phyloP scores from a whole-genome alignment of 352 stramenopile genomes.

The Phytophthora sp. region DNA sequence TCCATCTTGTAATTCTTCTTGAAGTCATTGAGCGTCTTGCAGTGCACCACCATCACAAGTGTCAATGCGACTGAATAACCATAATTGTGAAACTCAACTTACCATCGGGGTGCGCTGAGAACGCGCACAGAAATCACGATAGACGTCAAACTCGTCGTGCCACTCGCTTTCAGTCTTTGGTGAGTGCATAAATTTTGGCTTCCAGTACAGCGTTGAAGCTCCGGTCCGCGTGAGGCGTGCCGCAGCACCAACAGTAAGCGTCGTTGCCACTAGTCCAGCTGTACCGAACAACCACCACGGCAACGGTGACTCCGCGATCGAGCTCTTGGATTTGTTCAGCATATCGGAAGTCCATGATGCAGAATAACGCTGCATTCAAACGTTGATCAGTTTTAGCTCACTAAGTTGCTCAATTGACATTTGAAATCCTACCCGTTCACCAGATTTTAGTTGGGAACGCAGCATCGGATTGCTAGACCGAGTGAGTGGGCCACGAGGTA shows the following conservation, averaged over 20 bases:
- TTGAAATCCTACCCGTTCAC: constrained; percentile 11
- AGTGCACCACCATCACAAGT: neutral
- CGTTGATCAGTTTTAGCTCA: too few species aligned
- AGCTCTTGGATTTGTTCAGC: constrained; percentile 37
- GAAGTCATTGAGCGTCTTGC: constrained; percentile 95
- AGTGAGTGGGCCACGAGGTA: too few species aligned
- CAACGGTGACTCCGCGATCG: constrained; percentile 56
- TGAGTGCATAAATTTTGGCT: constrained; percentile 81
- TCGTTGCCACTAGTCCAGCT: constrained; percentile 90
- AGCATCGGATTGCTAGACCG: constrained; percentile 1
- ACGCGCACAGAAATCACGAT: constrained; percentile 95
- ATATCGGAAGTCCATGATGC: constrained; percentile 34
- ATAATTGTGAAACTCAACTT: neutral
- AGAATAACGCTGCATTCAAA: constrained; percentile 25
- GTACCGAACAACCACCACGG: constrained; percentile 95
- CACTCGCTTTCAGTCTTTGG: constrained; percentile 91
- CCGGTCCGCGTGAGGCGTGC: constrained; percentile 95
- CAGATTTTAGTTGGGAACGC: constrained; percentile 8
- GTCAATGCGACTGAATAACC: neutral
- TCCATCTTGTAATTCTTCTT: constrained; percentile 96
- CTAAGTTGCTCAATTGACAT: neutral
- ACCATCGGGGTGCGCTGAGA: constrained; percentile 89
- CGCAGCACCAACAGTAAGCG: constrained; percentile 96
- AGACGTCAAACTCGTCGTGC: constrained; percentile 93
- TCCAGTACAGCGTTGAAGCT: constrained; percentile 96